Percentiles rank a stretch among this genome's conserved stretches.
Conservation (phyloP, 306 rosid species). For the Ammopiptanthus mongolicus region DNA sequence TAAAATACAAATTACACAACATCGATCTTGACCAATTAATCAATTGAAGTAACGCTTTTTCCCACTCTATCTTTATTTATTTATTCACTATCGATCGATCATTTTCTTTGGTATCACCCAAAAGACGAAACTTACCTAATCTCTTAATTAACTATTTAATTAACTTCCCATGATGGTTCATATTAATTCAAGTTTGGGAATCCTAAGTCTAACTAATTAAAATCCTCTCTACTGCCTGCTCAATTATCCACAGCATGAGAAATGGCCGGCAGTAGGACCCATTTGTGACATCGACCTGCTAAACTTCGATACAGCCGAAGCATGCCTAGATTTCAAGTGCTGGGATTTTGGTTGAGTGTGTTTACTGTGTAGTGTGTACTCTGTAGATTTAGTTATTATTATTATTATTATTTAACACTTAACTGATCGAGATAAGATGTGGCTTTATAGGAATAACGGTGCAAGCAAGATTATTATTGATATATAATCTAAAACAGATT, state of each 20-base stretch:
- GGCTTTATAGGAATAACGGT: neutral
- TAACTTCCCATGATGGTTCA: conserved; percentile 10
- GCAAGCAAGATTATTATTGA: no score
- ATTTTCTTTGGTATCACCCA: conserved; percentile 4
- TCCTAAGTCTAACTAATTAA: conserved; percentile 20
- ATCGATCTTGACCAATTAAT: neutral
- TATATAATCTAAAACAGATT: neutral
- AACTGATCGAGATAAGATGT: neutral
- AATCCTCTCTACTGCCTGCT: neutral
- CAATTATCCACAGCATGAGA: neutral
- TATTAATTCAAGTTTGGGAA: conserved; percentile 11
- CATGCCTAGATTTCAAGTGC: neutral
- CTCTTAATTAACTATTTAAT: no score
- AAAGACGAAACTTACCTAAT: conserved; percentile 28
- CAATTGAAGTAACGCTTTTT: neutral
- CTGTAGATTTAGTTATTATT: neutral
- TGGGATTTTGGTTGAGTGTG: neutral
- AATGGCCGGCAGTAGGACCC: conserved; percentile 25
- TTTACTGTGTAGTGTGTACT: neutral
- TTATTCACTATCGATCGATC: neutral
- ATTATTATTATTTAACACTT: neutral
- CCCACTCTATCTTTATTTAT: neutral
- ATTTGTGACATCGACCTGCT: conserved; percentile 4
- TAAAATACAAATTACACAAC: neutral
- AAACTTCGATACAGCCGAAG: neutral